Conservation (phyloP, 805 yeast species). For the Pichia heedii region DNA sequence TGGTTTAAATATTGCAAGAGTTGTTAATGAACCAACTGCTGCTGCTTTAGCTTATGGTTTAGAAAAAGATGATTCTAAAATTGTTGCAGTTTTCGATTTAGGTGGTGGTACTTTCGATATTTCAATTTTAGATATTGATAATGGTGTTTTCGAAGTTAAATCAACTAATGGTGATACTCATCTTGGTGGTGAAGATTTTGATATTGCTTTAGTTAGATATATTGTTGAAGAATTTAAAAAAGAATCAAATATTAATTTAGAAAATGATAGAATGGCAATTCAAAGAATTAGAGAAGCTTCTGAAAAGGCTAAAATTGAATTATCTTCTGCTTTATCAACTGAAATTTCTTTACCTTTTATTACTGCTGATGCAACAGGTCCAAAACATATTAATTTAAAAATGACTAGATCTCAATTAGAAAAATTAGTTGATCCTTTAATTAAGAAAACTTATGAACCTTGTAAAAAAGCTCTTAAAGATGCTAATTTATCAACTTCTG, state of each 20-base stretch:
- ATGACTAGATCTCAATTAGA: conserved; percentile 64
- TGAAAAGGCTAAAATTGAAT: conserved; percentile 66
- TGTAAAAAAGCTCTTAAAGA: conserved; percentile 68
- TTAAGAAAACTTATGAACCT: conserved; percentile 61
- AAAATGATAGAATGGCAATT: conserved; percentile 45
- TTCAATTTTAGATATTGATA: conserved; percentile 91
- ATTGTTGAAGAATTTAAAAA: conserved; percentile 49
- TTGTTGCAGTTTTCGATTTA: conserved; percentile 90
- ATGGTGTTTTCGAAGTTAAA: conserved; percentile 96
- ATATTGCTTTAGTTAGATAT: conserved; percentile 75
- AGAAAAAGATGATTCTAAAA: conserved; percentile 51
- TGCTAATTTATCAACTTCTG: conserved; percentile 56
- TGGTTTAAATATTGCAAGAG: conserved; percentile 84
- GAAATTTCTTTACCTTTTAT: conserved; percentile 65
- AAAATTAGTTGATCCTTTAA: conserved; percentile 53
- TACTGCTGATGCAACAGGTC: conserved; percentile 35
- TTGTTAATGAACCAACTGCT: conserved; percentile 86
- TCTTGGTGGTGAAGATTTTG: conserved; percentile 90
- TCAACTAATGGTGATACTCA: conserved; percentile 96
- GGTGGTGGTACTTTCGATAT: conserved; percentile 99
- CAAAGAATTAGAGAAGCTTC: conserved; percentile 76
- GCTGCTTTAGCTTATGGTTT: conserved; percentile 94
- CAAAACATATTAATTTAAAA: conserved; percentile 49
- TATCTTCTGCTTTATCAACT: conserved; percentile 55
- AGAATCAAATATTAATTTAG: conserved; percentile 47